These are phyloP conservation scores for Populus hybrid DNA, from an alignment of 441 rosid genomes.

Conservation along the genomic window DNA sequence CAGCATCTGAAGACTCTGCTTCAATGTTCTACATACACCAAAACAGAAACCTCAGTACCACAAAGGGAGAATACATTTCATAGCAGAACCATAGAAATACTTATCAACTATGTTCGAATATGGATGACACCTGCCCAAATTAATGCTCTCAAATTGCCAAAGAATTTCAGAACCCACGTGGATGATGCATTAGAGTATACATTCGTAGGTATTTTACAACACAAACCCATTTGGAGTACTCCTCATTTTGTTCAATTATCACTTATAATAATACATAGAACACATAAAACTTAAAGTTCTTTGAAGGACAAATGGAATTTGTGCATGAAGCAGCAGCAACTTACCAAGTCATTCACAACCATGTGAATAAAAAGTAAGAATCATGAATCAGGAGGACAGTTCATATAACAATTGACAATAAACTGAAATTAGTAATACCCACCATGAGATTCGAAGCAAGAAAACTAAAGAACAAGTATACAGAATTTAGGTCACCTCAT, in stretches of 20 bases:
- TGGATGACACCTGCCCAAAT: not conserved
- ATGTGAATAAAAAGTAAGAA: too few relatives aligned
- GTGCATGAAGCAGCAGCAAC: not conserved
- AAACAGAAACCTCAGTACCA: conserved; percentile 13
- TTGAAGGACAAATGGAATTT: not conserved
- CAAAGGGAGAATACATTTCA: not conserved
- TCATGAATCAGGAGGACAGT: not conserved
- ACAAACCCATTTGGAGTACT: not conserved
- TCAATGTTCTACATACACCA: conserved; percentile 65
- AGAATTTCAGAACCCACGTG: not conserved
- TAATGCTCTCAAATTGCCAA: not conserved
- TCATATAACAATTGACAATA: not conserved
- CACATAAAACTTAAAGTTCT: not conserved
- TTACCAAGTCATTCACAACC: not conserved
- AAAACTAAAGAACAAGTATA: not conserved
- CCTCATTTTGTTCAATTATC: not conserved
- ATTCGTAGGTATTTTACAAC: not conserved
- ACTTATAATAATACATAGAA: not conserved
- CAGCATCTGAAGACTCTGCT: conserved; percentile 61
- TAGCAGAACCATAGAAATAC: not conserved
- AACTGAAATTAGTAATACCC: too few relatives aligned
- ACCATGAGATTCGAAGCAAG: not conserved
- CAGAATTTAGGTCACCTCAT: conserved; percentile 52
- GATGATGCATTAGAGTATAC: not conserved
- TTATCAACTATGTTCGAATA: not conserved